A percentile compares a stretch with the other conserved stretches of the same genome.
These are phyloP conservation scores for Corinectria fuckeliana DNA, from an alignment of 2,329 filamentous ascomycete species.

Conservation along the genomic window DNA sequence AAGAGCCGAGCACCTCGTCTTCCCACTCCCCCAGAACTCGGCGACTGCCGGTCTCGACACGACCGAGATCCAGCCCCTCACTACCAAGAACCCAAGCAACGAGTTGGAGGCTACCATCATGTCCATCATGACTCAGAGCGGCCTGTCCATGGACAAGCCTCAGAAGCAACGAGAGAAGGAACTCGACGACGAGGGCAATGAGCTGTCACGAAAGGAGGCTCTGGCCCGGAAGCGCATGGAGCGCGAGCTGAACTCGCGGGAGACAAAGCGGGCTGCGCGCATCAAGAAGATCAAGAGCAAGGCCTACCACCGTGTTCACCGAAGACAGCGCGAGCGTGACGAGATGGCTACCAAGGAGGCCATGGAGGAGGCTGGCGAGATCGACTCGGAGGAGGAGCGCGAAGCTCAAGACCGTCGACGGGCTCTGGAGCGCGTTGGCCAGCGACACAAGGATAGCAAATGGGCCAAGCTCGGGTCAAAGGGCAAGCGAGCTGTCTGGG, in stretches of 20 bases:
- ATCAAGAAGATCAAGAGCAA: conserved; percentile 99
- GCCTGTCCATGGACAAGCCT: conserved; percentile 63
- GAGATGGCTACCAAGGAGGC: conserved; percentile 59
- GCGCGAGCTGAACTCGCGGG: conserved; percentile 84
- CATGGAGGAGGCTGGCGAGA: conserved; percentile 62
- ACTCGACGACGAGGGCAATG: conserved; percentile 73
- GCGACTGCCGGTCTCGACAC: conserved; percentile 65
- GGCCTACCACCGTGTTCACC: conserved; percentile 88
- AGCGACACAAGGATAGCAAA: conserved; percentile 85
- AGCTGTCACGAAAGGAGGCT: conserved; percentile 73
- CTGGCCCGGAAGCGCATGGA: conserved; percentile 78
- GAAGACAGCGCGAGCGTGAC: conserved; percentile 69
- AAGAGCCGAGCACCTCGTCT: conserved; percentile 86
- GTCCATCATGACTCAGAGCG: conserved; percentile 88
- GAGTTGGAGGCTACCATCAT: conserved; percentile 88
- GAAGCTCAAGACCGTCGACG: conserved; percentile 73
- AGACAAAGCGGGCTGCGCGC: conserved; percentile 86
- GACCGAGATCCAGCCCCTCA: conserved; percentile 70
- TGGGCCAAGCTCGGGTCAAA: conserved; percentile 88
- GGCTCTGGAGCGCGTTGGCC: conserved; percentile 84
- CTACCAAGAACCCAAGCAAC: conserved; percentile 69
- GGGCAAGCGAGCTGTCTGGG: conserved; percentile 82
- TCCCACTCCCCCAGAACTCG: conserved; percentile 80
- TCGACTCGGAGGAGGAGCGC: conserved; percentile 70
- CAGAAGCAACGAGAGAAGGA: conserved; percentile 62